A percentile compares a stretch with the other conserved stretches of the same genome.
Conservation (phyloP, 176 grass and related monocot species). For the Aegilops longissima region DNA sequence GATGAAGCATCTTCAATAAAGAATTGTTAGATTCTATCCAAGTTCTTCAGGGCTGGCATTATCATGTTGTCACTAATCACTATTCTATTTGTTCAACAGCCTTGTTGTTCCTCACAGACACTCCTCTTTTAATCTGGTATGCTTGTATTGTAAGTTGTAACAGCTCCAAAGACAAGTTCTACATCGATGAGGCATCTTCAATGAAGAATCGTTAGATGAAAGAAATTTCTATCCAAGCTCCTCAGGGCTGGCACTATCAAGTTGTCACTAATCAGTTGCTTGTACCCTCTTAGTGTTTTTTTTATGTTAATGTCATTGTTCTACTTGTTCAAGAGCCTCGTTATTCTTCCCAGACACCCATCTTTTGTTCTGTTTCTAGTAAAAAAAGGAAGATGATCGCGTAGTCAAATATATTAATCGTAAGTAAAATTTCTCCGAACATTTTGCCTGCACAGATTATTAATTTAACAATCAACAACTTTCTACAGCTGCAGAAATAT, state of each 20-base stretch:
- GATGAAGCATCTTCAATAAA: not conserved
- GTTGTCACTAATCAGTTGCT: not conserved
- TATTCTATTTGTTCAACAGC: not conserved
- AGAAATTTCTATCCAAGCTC: not conserved
- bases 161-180: not conserved
- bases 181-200: not conserved
- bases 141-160: not conserved
- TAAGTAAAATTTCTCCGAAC: not conserved
- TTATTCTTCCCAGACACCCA: not conserved
- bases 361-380: not conserved
- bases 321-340: not conserved
- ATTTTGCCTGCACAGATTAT: not conserved
- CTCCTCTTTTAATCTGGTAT: not conserved
- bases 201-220: not conserved
- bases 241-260: not conserved
- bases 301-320: not conserved
- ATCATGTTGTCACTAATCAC: not conserved
- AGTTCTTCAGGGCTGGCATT: not conserved
- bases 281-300: not conserved
- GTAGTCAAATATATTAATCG: not conserved
- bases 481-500: not conserved
- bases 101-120: not conserved
- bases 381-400: not conserved
- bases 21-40: not conserved
- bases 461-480: not conserved